phyloP scores from a whole-genome alignment of 1,139 yeast genomes.

The Sugiyamaella japonica region DNA sequence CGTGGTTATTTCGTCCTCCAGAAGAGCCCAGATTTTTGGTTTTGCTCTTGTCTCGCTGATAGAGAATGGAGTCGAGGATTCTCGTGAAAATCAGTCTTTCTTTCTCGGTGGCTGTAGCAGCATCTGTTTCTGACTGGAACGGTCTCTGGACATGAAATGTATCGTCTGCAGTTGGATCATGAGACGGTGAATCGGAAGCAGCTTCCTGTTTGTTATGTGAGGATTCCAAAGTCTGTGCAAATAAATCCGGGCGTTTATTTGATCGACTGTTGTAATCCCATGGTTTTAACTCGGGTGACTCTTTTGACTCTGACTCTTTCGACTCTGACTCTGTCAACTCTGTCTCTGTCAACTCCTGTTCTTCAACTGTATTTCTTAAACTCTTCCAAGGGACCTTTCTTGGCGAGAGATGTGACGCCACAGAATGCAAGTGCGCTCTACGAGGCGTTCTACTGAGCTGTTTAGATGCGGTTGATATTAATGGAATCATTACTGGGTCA shows the following conservation, averaged over 20 bases:
- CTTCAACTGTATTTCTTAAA: background rate
- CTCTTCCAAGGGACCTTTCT: constrained; percentile 10
- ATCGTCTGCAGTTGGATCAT: background rate
- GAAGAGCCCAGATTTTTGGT: constrained; percentile 5
- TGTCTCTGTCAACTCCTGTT: constrained; percentile 1
- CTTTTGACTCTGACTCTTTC: background rate
- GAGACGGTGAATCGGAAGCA: background rate
- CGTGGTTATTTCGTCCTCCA: background rate
- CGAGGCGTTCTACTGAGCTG: background rate
- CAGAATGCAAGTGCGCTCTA: background rate
- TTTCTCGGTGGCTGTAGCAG: constrained; percentile 27
- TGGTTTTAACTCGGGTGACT: no score
- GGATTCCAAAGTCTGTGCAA: background rate
- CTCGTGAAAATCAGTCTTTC: constrained; percentile 32
- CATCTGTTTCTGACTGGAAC: constrained; percentile 11
- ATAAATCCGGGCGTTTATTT: background rate
- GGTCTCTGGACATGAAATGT: constrained; percentile 21
- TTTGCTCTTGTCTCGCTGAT: constrained; percentile 19
- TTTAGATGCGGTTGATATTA: background rate
- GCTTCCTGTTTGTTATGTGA: background rate
- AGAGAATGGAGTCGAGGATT: constrained; percentile 31
- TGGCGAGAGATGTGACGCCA: background rate
- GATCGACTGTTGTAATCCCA: constrained; percentile 4
- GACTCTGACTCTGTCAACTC: no score
- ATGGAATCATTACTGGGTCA: background rate